Evolutionary conservation across 2,329 filamentous ascomycete genomes (phyloP).

Genomic region (Neophaeococcomyces mojaviensis): DNA sequence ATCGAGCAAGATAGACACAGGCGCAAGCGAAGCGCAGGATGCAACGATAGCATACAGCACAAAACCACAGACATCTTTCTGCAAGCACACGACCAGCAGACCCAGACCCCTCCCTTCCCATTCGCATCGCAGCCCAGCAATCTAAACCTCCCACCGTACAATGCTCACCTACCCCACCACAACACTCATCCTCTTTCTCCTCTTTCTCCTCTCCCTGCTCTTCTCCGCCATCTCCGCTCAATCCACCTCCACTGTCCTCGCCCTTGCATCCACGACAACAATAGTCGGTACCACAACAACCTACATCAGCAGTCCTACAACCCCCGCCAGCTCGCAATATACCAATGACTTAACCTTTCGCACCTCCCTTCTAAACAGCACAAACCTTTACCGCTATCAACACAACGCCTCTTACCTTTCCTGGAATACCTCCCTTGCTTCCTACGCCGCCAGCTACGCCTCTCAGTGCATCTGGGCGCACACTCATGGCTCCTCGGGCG

Average conservation of each 20-base stretch:
- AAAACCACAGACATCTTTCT: too few relatives aligned
- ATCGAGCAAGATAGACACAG: too few relatives aligned
- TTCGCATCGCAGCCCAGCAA: too few relatives aligned
- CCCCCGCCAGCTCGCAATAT: slow-evolving; percentile 33
- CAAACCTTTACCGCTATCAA: slow-evolving; percentile 57
- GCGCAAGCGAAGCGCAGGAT: too few relatives aligned
- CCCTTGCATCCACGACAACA: background rate
- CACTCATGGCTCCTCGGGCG: slow-evolving; percentile 58
- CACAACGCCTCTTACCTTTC: slow-evolving; percentile 53
- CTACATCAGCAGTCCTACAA: slow-evolving; percentile 21
- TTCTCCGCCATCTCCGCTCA: background rate
- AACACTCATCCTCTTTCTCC: background rate
- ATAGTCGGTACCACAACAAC: slow-evolving; percentile 17
- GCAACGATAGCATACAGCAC: too few relatives aligned
- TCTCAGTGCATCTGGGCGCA: slow-evolving; percentile 36
- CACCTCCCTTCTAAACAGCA: slow-evolving; percentile 54
- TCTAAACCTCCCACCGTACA: too few relatives aligned
- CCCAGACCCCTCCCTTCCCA: too few relatives aligned
- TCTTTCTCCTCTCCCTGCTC: background rate
- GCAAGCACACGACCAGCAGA: too few relatives aligned
- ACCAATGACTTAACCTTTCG: slow-evolving; percentile 36
- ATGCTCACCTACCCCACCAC: too few relatives aligned
- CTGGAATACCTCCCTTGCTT: slow-evolving; percentile 60
- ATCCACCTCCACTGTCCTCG: background rate
- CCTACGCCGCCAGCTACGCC: slow-evolving; percentile 48